These are phyloP conservation scores for Schizochytrium sp. DNA, from an alignment of 108 stramenopile genomes.

Conservation along the genomic window DNA sequence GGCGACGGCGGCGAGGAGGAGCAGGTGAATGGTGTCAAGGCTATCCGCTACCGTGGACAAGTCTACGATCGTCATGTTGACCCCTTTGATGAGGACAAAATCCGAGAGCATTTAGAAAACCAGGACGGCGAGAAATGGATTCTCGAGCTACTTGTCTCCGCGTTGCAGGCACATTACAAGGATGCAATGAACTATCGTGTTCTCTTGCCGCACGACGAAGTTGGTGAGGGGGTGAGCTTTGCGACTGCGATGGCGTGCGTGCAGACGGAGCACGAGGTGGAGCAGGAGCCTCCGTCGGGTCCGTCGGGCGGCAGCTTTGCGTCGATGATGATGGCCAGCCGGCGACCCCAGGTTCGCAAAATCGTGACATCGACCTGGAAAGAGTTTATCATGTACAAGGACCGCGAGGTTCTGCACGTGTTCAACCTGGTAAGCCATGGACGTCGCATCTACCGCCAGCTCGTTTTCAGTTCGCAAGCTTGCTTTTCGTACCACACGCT, in stretches of 20 bases:
- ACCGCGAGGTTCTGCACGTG: slow-evolving; percentile 6
- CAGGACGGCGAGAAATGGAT: not conserved
- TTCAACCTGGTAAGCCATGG: slow-evolving; percentile 22
- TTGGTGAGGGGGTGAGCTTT: not conserved
- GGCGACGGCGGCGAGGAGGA: not conserved
- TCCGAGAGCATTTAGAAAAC: not conserved
- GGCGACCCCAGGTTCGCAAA: not conserved
- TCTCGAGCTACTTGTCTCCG: not conserved
- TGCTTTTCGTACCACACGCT: not conserved
- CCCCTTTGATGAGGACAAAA: slow-evolving; percentile 12
- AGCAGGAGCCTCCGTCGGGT: not conserved
- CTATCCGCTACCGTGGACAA: not conserved
- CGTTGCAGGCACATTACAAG: not conserved
- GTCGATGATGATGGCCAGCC: not conserved
- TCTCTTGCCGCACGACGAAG: not conserved
- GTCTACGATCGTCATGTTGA: not conserved
- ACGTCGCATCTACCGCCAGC: slow-evolving; percentile 17
- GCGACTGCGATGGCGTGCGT: not conserved
- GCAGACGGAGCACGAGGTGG: not conserved
- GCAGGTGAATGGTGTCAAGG: not conserved
- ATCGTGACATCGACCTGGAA: slow-evolving; percentile 17
- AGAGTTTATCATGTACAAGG: slow-evolving; percentile 16
- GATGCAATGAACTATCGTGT: not conserved
- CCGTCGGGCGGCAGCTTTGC: not conserved
- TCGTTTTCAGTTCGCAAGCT: not conserved